Evolutionary conservation across 495 filamentous ascomycete species (phyloP).

Genomic region (Aspergillus panamensis): DNA sequence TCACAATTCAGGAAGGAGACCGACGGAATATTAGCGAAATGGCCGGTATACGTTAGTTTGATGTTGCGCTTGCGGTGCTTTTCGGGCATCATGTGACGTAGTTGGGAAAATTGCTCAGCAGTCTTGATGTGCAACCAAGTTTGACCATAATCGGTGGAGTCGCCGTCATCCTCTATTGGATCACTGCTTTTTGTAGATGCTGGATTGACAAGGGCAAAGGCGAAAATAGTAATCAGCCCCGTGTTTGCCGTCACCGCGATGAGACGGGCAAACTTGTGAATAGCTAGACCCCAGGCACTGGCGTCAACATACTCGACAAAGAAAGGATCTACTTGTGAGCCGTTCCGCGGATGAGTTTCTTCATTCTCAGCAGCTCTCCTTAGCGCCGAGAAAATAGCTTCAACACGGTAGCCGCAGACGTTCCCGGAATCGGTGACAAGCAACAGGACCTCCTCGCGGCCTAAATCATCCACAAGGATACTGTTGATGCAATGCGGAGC

Average conservation of each 20-base stretch:
- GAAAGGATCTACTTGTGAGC: slow-evolving; percentile 49
- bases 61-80: slow-evolving; percentile 39
- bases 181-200: slow-evolving; percentile 23
- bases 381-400: slow-evolving; percentile 48
- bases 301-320: slow-evolving; percentile 69
- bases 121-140: slow-evolving; percentile 37
- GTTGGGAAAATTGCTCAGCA: slow-evolving; percentile 23
- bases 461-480: slow-evolving; percentile 74
- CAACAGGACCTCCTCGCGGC: slow-evolving; percentile 73
- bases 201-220: slow-evolving; percentile 59
- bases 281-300: slow-evolving; percentile 87
- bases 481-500: slow-evolving; percentile 74
- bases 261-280: slow-evolving; percentile 72
- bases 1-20: slow-evolving; percentile 68
- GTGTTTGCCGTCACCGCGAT: slow-evolving; percentile 80
- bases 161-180: slow-evolving; percentile 21
- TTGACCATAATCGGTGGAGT: slow-evolving; percentile 29
- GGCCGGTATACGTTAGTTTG: slow-evolving; percentile 42
- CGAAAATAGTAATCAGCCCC: slow-evolving; percentile 64
- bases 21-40: slow-evolving; percentile 68
- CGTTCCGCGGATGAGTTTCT: slow-evolving; percentile 27
- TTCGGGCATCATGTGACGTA: slow-evolving; percentile 31
- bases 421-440: slow-evolving; percentile 85
- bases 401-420: slow-evolving; percentile 73
- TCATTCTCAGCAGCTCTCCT: slow-evolving; percentile 27